Percentiles rank a stretch among this genome's conserved stretches.
Evolutionary conservation across 2,329 filamentous ascomycete genomes (phyloP).

Genomic region (Metarhizium anisopliae): DNA sequence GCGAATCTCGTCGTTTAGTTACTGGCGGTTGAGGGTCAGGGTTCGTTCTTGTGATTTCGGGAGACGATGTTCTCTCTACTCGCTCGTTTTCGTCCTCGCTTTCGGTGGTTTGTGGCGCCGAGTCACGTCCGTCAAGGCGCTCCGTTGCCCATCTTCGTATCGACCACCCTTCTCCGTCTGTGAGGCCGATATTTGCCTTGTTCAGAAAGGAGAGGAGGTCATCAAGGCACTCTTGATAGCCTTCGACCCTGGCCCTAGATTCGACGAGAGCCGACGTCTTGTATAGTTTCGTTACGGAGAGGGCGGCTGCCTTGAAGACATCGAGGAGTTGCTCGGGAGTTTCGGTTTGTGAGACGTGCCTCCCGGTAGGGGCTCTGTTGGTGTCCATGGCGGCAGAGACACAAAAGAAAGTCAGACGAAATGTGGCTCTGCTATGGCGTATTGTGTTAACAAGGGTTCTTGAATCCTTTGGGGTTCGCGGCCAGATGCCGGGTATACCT

Average conservation of each 20-base stretch:
- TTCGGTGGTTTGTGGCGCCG: conserved; percentile 44
- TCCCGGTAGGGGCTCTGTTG: conserved; percentile 11
- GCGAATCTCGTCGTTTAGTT: conserved; percentile 17
- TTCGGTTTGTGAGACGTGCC: conserved; percentile 23
- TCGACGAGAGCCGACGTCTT: conserved; percentile 79
- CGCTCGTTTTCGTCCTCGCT: conserved; percentile 64
- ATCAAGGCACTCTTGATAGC: conserved; percentile 90
- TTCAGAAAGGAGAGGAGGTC: conserved; percentile 83
- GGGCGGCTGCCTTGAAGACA: conserved; percentile 83
- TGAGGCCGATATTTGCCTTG: conserved; percentile 66
- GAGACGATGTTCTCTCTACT: conserved; percentile 49
- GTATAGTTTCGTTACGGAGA: conserved; percentile 94
- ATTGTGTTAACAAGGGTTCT: background rate
- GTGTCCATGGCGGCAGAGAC: conserved; percentile 9
- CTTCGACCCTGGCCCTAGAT: conserved; percentile 64
- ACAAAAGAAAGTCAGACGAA: background rate
- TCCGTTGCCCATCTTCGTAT: conserved; percentile 60
- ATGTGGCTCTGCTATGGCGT: background rate
- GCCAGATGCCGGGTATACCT: background rate
- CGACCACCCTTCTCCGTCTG: conserved; percentile 65
- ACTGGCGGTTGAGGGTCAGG: conserved; percentile 26
- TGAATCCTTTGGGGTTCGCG: background rate
- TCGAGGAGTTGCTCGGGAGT: conserved; percentile 64
- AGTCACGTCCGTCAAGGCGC: conserved; percentile 54
- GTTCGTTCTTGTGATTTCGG: conserved; percentile 43